These are phyloP conservation scores for Apiotrichum gamsii DNA, from an alignment of 1,284 basidiomycete species.

Conservation along the genomic window DNA sequence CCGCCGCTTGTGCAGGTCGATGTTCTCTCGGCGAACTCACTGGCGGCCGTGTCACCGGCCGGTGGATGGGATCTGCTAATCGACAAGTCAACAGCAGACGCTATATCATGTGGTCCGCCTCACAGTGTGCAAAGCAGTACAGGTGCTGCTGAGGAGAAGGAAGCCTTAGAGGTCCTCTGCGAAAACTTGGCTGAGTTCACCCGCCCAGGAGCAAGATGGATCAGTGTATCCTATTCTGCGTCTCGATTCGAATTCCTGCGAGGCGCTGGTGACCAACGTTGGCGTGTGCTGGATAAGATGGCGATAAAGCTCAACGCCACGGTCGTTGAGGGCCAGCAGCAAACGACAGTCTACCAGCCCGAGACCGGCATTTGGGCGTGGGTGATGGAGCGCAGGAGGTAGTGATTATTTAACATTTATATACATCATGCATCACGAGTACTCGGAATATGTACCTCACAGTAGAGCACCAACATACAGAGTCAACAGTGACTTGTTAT, in stretches of 20 bases:
- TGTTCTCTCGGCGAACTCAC: neutral
- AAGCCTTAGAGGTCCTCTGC: constrained; percentile 26
- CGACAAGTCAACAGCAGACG: constrained; percentile 44
- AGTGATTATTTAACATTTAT: too few species aligned
- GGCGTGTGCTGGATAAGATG: constrained; percentile 1
- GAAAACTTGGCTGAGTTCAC: constrained; percentile 23
- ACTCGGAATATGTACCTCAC: too few species aligned
- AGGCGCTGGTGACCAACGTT: neutral
- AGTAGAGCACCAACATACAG: constrained; percentile 24
- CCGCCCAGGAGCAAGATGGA: constrained; percentile 22
- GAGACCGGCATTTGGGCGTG: constrained; percentile 14
- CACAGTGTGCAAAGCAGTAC: neutral
- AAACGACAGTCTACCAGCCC: constrained; percentile 10
- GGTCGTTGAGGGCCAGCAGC: neutral
- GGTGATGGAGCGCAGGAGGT: constrained; percentile 2
- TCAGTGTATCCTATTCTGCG: constrained; percentile 36
- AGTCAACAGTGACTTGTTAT: constrained; percentile 35
- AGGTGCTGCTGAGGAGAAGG: neutral
- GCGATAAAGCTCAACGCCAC: neutral
- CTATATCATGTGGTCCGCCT: constrained; percentile 37
- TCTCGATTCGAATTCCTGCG: constrained; percentile 26
- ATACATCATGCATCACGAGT: too few species aligned
- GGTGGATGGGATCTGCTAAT: constrained; percentile 32
- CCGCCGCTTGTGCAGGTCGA: constrained; percentile 7
- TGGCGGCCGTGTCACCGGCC: neutral